Conservation (phyloP, 228 moss, liverwort and hornwort genomes). For the Sphagnum fallax region DNA sequence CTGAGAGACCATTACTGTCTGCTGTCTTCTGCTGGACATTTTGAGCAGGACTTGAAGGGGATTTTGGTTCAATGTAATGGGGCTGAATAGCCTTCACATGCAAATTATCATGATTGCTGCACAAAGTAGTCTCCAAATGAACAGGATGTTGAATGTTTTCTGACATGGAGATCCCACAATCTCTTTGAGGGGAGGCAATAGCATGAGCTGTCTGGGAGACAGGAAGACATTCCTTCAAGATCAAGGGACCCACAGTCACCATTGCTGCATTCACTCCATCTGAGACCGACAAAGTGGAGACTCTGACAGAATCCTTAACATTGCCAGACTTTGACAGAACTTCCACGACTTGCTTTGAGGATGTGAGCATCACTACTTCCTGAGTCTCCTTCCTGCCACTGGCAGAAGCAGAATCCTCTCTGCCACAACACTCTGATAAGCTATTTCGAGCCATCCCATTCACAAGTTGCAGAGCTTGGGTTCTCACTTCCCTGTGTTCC, state of each 20-base stretch:
- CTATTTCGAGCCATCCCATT: slow-evolving; percentile 12
- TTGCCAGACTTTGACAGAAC: background rate
- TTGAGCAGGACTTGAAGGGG: slow-evolving; percentile 12
- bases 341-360: slow-evolving; percentile 5
- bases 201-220: no score
- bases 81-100: slow-evolving; percentile 12
- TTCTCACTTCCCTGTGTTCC: slow-evolving; percentile 36
- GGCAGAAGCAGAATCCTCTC: slow-evolving; percentile 2
- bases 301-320: background rate
- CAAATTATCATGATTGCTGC: slow-evolving; percentile 14
- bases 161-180: background rate
- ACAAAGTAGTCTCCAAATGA: background rate
- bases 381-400: background rate
- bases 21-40: slow-evolving; percentile 13
- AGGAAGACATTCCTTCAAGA: no score
- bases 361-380: background rate
- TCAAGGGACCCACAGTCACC: no score
- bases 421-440: slow-evolving; percentile 12
- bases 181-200: no score
- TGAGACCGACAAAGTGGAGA: background rate
- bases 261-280: background rate
- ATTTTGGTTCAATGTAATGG: slow-evolving; percentile 9
- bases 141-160: background rate
- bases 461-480: slow-evolving; percentile 27
- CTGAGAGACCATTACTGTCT: slow-evolving; percentile 13